Conservation (phyloP, 148 eudicot species). For the Amaranthus hypochondriacus region DNA sequence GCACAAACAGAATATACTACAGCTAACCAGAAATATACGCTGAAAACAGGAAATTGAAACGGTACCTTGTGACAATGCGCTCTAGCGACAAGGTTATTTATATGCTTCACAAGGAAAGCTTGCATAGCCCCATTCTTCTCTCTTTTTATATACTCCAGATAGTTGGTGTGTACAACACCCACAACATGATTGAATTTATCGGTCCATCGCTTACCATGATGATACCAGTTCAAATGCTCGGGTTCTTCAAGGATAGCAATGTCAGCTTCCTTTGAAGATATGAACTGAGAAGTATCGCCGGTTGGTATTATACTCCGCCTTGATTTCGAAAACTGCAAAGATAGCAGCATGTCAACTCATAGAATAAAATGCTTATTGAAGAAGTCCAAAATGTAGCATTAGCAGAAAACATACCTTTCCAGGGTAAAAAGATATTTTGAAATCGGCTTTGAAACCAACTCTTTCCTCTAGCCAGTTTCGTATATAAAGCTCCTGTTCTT, state of each 20-base stretch:
- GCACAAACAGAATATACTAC: neutral
- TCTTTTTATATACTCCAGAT: conserved; percentile 95
- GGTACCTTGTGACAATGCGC: conserved; percentile 88
- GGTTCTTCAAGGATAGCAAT: conserved; percentile 97
- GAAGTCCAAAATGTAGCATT: neutral
- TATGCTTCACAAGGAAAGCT: conserved; percentile 85
- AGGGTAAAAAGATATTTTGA: conserved; percentile 94
- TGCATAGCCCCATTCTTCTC: conserved; percentile 93
- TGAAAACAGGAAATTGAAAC: neutral
- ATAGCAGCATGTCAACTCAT: conserved; percentile 13
- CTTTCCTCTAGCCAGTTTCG: conserved; percentile 95
- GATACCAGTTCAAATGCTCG: conserved; percentile 97
- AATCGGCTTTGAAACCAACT: conserved; percentile 84
- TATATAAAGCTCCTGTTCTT: conserved; percentile 86
- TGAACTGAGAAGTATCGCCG: conserved; percentile 88
- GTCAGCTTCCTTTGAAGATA: conserved; percentile 85
- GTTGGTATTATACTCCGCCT: conserved; percentile 91
- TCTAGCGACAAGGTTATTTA: conserved; percentile 75
- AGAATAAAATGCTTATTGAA: neutral
- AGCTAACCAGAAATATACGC: no score
- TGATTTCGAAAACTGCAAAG: conserved; percentile 66
- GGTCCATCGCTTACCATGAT: conserved; percentile 99
- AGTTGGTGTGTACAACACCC: conserved; percentile 95
- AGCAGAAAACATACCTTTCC: conserved; percentile 63
- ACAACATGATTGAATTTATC: conserved; percentile 97